Conservation (phyloP, 768 basidiomycete genomes). For the Kwoniella dendrophila region DNA sequence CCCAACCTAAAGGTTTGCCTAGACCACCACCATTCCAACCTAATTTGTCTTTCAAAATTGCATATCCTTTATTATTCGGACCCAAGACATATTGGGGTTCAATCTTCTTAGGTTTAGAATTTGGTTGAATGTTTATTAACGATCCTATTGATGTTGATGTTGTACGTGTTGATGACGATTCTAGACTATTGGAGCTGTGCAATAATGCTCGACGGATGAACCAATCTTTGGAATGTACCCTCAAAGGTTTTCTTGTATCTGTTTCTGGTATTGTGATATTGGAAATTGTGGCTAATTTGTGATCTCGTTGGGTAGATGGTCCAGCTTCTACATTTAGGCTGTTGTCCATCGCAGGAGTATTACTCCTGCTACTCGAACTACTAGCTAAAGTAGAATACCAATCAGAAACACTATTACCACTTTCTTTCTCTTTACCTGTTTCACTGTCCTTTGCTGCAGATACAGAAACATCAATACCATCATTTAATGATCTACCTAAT, state of each 20-base stretch:
- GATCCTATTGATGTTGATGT: constrained; percentile 29
- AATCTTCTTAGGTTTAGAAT: not conserved
- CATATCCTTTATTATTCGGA: constrained; percentile 49
- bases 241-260: constrained; percentile 21
- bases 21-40: constrained; percentile 52
- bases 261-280: not conserved
- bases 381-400: constrained; percentile 39
- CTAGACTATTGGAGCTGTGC: constrained; percentile 3
- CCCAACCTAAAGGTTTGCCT: constrained; percentile 34
- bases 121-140: constrained; percentile 30
- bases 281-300: not conserved
- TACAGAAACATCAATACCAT: constrained; percentile 39
- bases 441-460: constrained; percentile 18
- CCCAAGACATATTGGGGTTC: constrained; percentile 42
- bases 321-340: not conserved
- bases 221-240: constrained; percentile 43
- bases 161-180: constrained; percentile 1
- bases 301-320: not conserved
- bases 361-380: not conserved
- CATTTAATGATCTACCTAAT: constrained; percentile 30
- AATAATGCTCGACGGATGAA: constrained; percentile 50
- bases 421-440: constrained; percentile 14
- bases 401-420: constrained; percentile 32
- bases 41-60: constrained; percentile 33
- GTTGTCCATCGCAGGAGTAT: not conserved